A percentile compares a stretch with the other conserved stretches of the same genome.
Conservation (phyloP, 441 rosid species). For the Erodium texanum region DNA sequence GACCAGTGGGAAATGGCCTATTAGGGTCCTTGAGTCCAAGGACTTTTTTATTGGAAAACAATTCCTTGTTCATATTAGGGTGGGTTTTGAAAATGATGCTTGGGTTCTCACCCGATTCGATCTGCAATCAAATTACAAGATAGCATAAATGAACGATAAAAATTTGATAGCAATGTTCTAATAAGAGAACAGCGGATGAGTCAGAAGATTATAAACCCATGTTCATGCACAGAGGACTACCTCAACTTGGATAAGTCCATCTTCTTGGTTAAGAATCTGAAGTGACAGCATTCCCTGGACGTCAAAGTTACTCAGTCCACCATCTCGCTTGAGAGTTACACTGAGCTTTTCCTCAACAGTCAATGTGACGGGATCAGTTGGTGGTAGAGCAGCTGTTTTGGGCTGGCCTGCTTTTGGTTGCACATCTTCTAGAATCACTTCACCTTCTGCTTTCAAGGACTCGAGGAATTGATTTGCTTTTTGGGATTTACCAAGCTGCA, state of each 20-base stretch:
- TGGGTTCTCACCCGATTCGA: constrained; percentile 78
- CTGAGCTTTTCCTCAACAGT: constrained; percentile 88
- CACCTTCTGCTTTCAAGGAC: constrained; percentile 96
- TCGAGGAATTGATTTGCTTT: constrained; percentile 83
- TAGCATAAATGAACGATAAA: constrained; percentile 8
- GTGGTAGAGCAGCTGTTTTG: constrained; percentile 52
- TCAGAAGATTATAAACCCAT: not conserved
- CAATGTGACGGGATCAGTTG: constrained; percentile 84
- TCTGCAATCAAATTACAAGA: constrained; percentile 34
- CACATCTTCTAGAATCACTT: constrained; percentile 83
- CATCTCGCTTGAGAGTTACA: constrained; percentile 77
- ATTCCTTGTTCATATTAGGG: constrained; percentile 85
- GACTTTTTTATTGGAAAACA: constrained; percentile 63
- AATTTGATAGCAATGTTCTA: not conserved
- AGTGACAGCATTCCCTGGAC: constrained; percentile 92
- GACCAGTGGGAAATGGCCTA: constrained; percentile 87
- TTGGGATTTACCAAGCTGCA: constrained; percentile 92
- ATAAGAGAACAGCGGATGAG: not conserved
- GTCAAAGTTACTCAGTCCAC: constrained; percentile 87
- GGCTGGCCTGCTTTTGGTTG: constrained; percentile 55
- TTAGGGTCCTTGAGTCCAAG: constrained; percentile 88
- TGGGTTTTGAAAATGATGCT: constrained; percentile 84
- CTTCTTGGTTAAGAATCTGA: constrained; percentile 93
- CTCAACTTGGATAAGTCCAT: constrained; percentile 95
- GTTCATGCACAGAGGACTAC: constrained; percentile 25